These are phyloP conservation scores for Termitomyces sp. DNA, from an alignment of 768 basidiomycete species.

Conservation along the genomic window DNA sequence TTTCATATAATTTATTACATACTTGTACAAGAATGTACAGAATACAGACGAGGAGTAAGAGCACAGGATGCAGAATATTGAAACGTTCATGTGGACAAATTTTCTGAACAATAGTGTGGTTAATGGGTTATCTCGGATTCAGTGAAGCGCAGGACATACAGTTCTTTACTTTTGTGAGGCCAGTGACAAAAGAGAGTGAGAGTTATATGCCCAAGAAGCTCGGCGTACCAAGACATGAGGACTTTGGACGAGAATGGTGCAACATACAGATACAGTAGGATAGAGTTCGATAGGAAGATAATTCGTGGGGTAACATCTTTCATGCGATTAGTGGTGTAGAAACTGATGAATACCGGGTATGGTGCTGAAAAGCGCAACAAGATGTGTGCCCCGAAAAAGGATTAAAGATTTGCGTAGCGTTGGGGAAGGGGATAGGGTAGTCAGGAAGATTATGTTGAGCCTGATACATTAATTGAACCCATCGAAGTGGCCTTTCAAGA, in stretches of 20 bases:
- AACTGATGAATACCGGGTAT: conserved; percentile 36
- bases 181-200: conserved; percentile 2
- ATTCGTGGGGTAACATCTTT: not conserved
- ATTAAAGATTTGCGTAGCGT: conserved; percentile 8
- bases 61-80: not conserved
- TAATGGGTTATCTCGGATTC: not conserved
- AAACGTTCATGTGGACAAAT: conserved; percentile 1
- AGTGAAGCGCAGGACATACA: not conserved
- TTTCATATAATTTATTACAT: conserved; percentile 3
- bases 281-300: not conserved
- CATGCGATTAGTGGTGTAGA: conserved; percentile 11
- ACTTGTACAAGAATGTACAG: conserved; percentile 13
- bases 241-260: not conserved
- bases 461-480: conserved; percentile 64
- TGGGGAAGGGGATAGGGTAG: conserved; percentile 1
- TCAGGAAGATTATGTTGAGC: conserved; percentile 10
- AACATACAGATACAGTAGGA: conserved; percentile 3
- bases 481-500: conserved; percentile 89
- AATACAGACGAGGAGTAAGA: conserved; percentile 1
- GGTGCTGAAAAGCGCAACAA: conserved; percentile 23
- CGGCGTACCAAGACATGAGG: not conserved
- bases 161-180: not conserved
- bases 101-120: not conserved
- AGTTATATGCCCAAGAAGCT: conserved; percentile 1
- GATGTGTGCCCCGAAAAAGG: not conserved